Base-by-base conservation (phyloP, 352 stramenopile species). In the Sclerospora graminicola region DNA sequence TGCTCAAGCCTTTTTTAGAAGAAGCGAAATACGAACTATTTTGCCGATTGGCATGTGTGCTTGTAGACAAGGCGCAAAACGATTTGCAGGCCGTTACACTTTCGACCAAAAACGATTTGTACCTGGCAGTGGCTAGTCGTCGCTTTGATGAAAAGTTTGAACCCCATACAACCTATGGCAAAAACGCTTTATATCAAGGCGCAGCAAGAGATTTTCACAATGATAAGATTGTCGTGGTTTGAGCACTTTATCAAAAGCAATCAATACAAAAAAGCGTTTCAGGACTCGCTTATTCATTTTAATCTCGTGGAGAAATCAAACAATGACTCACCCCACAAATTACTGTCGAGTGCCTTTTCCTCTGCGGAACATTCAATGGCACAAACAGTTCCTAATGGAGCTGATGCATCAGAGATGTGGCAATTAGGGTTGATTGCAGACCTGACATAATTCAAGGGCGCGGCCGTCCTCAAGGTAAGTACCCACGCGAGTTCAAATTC, bases 201-300 rank as follows among this genome's bases (percentile, higher is more conserved):
- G 1, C 79, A 91, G 42, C 69, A 85, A 42, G 79, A 91, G 42
- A 91, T 91, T 24, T 85, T 87, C 26, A 57, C 78, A 6, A 87
- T 89, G 69, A 51, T 91, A 7, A 61, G 58, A 8, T 85, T 76
- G 5, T 88, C 79, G 11, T 89, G 79, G 76, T 91, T 83, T 33
- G 67, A 84, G 18, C 71, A 72, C 9, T 91, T 91, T 50, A 87
- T 81, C 45, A 86, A 86, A 50, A 91, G 79, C 60, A 76, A 84
- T 21, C 48, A 89, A 14, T 91, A 91, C 57, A 78, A 83, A 33
- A 51, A 89, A 16, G 79, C 75, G 19, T 48, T 91, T 46, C n/a
- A n/a, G n/a, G n/a, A n/a, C n/a, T n/a, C n/a, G n/a, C n/a, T n/a
- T n/a, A n/a, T n/a, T n/a, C n/a, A n/a, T n/a, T n/a, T n/a, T n/a